Evolutionary conservation across 2,329 filamentous ascomycete species (phyloP).

Genomic region (Trichoderma simmonsii): DNA sequence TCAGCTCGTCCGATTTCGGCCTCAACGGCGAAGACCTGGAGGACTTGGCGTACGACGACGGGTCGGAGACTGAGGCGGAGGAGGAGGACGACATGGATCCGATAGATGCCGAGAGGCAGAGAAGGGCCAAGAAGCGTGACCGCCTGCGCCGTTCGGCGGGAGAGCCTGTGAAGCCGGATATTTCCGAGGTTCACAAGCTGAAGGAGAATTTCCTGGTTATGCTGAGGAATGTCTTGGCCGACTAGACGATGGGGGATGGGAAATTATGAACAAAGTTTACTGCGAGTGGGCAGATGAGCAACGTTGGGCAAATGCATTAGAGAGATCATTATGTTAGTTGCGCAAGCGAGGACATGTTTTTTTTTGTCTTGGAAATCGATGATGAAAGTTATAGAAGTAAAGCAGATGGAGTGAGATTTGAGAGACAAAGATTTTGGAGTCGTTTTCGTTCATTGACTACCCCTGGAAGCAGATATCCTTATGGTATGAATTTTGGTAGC

Average conservation of each 20-base stretch:
- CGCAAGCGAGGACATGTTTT: not conserved
- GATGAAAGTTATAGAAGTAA: not conserved
- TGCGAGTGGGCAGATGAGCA: not conserved
- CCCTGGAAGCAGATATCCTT: not conserved
- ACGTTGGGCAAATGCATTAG: not conserved
- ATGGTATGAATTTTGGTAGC: not conserved
- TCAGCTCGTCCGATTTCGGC: slow-evolving; percentile 84
- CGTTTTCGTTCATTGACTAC: not conserved
- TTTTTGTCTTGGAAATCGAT: not conserved
- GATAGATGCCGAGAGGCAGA: slow-evolving; percentile 78
- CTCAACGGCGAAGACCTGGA: slow-evolving; percentile 82
- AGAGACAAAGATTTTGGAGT: no score
- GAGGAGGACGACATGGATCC: slow-evolving; percentile 79
- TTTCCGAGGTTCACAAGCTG: slow-evolving; percentile 78
- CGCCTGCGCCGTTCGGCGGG: slow-evolving; percentile 75
- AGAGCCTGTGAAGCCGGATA: slow-evolving; percentile 75
- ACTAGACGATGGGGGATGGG: slow-evolving; percentile 42
- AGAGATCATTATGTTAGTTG: not conserved
- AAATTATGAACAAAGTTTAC: not conserved
- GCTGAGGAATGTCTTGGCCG: slow-evolving; percentile 76
- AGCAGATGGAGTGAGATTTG: not conserved
- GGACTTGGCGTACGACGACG: slow-evolving; percentile 78
- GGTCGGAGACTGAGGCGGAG: slow-evolving; percentile 63
- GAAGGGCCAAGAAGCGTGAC: slow-evolving; percentile 74
- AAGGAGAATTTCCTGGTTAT: slow-evolving; percentile 77